These are phyloP conservation scores for Lepidium aucheri DNA, from an alignment of 345 rosid genomes.

Conservation along the genomic window DNA sequence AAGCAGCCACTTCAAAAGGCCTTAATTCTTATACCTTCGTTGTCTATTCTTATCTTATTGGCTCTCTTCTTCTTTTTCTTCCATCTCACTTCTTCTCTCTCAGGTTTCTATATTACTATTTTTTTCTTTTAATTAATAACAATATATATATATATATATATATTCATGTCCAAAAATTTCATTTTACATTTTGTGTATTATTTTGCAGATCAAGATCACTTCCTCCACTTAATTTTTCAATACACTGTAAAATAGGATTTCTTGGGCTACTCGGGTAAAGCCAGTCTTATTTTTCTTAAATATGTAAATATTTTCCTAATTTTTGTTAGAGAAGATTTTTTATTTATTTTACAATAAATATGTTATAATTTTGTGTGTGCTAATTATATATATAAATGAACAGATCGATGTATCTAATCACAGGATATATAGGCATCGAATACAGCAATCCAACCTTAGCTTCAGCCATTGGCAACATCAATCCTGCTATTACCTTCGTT, in stretches of 20 bases:
- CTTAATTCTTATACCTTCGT: constrained; percentile 33
- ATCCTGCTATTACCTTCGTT: constrained; percentile 79
- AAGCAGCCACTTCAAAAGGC: constrained; percentile 45
- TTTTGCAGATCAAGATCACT: constrained; percentile 20
- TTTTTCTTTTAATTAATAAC: neutral
- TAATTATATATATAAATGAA: neutral
- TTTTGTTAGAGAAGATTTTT: neutral
- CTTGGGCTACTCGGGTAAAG: constrained; percentile 36
- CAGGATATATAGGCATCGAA: constrained; percentile 65
- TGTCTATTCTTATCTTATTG: constrained; percentile 50
- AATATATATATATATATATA: too few species aligned
- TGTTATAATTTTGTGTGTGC: neutral
- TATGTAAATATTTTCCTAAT: neutral
- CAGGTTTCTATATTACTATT: constrained; percentile 29
- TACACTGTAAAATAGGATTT: constrained; percentile 28
- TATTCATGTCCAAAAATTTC: too few species aligned
- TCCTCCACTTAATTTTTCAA: constrained; percentile 25
- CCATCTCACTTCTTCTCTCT: constrained; percentile 58
- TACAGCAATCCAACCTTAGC: constrained; percentile 75
- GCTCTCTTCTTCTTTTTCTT: constrained; percentile 56
- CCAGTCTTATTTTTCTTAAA: constrained; percentile 22
- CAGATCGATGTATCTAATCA: constrained; percentile 49
- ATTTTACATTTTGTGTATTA: neutral
- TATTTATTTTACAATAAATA: neutral
- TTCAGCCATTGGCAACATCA: constrained; percentile 77